Evolutionary conservation across 2,329 filamentous ascomycete species (phyloP).

Genomic region (Fusarium bactridioides): DNA sequence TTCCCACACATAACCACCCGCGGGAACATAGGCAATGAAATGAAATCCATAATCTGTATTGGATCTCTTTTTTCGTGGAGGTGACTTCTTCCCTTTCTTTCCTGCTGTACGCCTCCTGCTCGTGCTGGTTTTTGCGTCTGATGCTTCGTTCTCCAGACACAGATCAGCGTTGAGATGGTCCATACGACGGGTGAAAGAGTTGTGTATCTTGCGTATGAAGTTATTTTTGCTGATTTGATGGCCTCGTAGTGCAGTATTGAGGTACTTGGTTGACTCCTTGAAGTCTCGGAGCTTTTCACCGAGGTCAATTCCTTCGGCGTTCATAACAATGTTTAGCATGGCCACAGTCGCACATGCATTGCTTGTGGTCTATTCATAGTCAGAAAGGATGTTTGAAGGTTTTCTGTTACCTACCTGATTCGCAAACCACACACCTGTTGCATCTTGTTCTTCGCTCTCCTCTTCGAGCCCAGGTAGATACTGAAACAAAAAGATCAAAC

Average conservation of each 20-base stretch:
- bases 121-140: conserved; percentile 46
- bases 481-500: conserved; percentile 88
- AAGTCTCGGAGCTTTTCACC: conserved; percentile 76
- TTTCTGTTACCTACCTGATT: conserved; percentile 72
- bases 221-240: conserved; percentile 76
- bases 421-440: conserved; percentile 83
- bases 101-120: conserved; percentile 44
- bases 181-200: conserved; percentile 82
- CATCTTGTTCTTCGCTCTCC: conserved; percentile 62
- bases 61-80: conserved; percentile 48
- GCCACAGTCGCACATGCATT: conserved; percentile 95
- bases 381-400: not conserved
- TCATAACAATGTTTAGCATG: conserved; percentile 93
- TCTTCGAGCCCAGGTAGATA: conserved; percentile 64
- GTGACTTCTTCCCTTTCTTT: conserved; percentile 47
- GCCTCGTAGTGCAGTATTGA: conserved; percentile 78
- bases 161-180: conserved; percentile 80
- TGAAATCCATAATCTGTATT: conserved; percentile 76
- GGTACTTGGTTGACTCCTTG: conserved; percentile 72
- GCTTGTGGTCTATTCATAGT: conserved; percentile 67
- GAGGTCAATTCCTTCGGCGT: conserved; percentile 71
- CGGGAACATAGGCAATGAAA: conserved; percentile 88
- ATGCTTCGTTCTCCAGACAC: conserved; percentile 65
- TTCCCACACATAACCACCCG: conserved; percentile 80
- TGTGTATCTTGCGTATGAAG: conserved; percentile 84